Evolutionary conservation across 495 filamentous ascomycete species (phyloP).

Genomic region (Aspergillus hancockii): DNA sequence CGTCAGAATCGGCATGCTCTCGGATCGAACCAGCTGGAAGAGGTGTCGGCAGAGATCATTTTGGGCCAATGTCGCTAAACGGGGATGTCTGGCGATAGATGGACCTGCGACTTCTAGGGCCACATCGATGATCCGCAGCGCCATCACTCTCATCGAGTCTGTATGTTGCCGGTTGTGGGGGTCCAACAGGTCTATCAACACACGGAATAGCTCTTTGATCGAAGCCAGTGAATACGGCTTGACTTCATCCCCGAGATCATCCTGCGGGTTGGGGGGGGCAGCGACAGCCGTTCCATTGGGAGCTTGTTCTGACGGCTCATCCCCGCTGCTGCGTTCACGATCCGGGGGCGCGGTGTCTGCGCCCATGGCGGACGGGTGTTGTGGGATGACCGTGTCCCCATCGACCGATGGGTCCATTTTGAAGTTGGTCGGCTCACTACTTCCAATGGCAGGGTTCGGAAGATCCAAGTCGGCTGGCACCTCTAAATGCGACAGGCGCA

Average conservation of each 20-base stretch:
- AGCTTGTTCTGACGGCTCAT: slow-evolving; percentile 35
- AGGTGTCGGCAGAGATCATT: slow-evolving; percentile 93
- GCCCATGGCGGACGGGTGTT: slow-evolving; percentile 46
- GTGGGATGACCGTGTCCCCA: slow-evolving; percentile 59
- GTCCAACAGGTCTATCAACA: slow-evolving; percentile 91
- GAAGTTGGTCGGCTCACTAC: slow-evolving; percentile 51
- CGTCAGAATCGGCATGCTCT: slow-evolving; percentile 90
- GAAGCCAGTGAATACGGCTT: slow-evolving; percentile 92
- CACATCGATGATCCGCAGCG: slow-evolving; percentile 94
- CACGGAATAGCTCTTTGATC: slow-evolving; percentile 89
- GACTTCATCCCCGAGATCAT: slow-evolving; percentile 52
- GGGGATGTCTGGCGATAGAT: slow-evolving; percentile 91
- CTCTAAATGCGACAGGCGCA: slow-evolving; percentile 83
- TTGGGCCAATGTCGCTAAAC: slow-evolving; percentile 82
- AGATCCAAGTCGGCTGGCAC: slow-evolving; percentile 60
- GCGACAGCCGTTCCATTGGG: slow-evolving; percentile 47
- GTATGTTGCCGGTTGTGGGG: slow-evolving; percentile 90
- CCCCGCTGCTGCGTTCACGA: slow-evolving; percentile 36
- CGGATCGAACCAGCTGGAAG: slow-evolving; percentile 94
- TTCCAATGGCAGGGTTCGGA: slow-evolving; percentile 57
- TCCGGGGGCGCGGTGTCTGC: slow-evolving; percentile 41
- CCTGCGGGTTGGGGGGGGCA: slow-evolving; percentile 42
- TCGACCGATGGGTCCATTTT: slow-evolving; percentile 91
- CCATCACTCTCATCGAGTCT: slow-evolving; percentile 96
- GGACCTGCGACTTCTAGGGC: slow-evolving; percentile 95